phyloP scores from a whole-genome alignment of 352 stramenopile species.

The Phytophthora ohioensis region DNA sequence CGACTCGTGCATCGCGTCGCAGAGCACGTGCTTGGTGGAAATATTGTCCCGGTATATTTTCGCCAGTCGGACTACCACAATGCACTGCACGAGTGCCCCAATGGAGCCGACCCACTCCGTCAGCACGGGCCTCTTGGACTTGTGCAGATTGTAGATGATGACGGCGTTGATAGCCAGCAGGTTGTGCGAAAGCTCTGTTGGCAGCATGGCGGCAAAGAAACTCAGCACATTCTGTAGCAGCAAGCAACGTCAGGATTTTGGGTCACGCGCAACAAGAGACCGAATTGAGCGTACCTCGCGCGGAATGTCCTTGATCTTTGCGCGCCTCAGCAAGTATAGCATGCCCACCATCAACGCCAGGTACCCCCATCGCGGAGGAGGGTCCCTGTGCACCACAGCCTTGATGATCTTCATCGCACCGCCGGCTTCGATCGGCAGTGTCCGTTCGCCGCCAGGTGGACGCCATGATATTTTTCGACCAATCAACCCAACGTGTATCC shows the following conservation, averaged over 20 bases:
- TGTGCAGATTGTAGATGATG: constrained; percentile 57
- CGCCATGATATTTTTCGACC: constrained; percentile 13
- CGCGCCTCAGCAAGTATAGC: constrained; percentile 52
- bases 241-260: constrained; percentile 5
- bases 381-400: constrained; percentile 32
- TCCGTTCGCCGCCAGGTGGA: constrained; percentile 22
- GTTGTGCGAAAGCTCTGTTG: constrained; percentile 71
- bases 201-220: constrained; percentile 66
- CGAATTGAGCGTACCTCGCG: constrained; percentile 41
- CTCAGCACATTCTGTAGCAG: constrained; percentile 52
- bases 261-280: not conserved
- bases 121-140: constrained; percentile 50
- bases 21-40: constrained; percentile 51
- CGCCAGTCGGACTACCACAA: constrained; percentile 57
- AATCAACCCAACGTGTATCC: constrained; percentile 24
- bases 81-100: constrained; percentile 52
- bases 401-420: constrained; percentile 50
- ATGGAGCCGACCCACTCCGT: constrained; percentile 58
- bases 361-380: constrained; percentile 49
- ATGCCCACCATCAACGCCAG: constrained; percentile 46
- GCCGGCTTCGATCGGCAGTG: not conserved
- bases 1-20: constrained; percentile 45
- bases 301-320: constrained; percentile 54
- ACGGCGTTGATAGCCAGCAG: constrained; percentile 55
- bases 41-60: constrained; percentile 61